Conservation (phyloP, 495 filamentous ascomycete species). For the Trypethelium eluteriae region DNA sequence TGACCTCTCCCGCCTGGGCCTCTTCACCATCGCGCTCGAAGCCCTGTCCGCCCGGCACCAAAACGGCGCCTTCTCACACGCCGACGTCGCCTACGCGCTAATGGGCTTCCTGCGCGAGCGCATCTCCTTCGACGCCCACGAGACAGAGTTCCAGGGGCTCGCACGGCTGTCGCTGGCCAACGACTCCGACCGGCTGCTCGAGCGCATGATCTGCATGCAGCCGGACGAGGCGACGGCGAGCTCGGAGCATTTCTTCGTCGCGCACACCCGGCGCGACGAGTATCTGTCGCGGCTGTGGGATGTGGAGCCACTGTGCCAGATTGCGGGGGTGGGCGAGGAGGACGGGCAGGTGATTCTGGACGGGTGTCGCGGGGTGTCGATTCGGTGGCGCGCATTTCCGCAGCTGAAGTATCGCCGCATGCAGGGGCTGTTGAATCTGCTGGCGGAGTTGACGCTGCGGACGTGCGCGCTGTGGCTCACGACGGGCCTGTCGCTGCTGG, state of each 20-base stretch:
- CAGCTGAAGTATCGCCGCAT: slow-evolving; percentile 12
- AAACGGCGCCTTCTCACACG: slow-evolving; percentile 5
- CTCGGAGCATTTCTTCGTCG: slow-evolving; percentile 6
- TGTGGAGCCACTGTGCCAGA: slow-evolving; percentile 14
- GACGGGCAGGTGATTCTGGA: slow-evolving; percentile 15
- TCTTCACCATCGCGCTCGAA: slow-evolving; percentile 12
- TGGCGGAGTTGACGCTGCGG: slow-evolving; percentile 13
- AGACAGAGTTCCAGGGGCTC: slow-evolving; percentile 8
- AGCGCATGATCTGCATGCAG: slow-evolving; percentile 16
- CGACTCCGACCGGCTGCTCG: slow-evolving; percentile 13
- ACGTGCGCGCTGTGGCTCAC: slow-evolving; percentile 18
- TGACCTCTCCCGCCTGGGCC: not conserved
- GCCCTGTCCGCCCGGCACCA: not conserved
- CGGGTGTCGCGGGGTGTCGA: slow-evolving; percentile 19
- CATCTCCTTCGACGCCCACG: slow-evolving; percentile 10
- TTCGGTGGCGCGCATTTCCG: slow-evolving; percentile 26
- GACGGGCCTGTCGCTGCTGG: slow-evolving; percentile 24
- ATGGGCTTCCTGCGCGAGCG: slow-evolving; percentile 13
- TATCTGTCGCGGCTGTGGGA: slow-evolving; percentile 14
- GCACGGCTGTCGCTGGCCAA: slow-evolving; percentile 14
- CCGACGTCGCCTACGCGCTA: slow-evolving; percentile 11
- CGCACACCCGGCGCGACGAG: slow-evolving; percentile 8
- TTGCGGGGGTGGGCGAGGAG: slow-evolving; percentile 13
- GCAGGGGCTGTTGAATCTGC: slow-evolving; percentile 13
- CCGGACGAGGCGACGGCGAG: not conserved